Conservation (phyloP, 2,329 filamentous ascomycete species). For the Aspergillus costaricaensis region DNA sequence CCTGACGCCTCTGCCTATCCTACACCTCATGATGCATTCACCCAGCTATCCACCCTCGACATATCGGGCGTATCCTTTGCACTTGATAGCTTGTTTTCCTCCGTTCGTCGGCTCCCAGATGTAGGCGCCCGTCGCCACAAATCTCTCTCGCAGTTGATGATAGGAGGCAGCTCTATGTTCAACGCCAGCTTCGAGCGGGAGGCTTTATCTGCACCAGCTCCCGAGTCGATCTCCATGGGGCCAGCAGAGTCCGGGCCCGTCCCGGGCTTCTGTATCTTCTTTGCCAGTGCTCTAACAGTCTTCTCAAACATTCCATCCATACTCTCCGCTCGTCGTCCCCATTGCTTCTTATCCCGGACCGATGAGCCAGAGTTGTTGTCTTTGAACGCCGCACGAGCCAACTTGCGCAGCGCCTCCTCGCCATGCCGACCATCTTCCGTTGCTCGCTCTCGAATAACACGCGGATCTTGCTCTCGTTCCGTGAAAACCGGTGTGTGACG, state of each 20-base stretch:
- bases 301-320: slow-evolving; percentile 59
- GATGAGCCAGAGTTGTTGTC: slow-evolving; percentile 44
- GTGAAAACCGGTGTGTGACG: slow-evolving; percentile 61
- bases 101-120: slow-evolving; percentile 34
- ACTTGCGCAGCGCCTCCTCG: slow-evolving; percentile 64
- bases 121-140: slow-evolving; percentile 56
- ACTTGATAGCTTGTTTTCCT: slow-evolving; percentile 32
- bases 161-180: slow-evolving; percentile 48
- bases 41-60: slow-evolving; percentile 27
- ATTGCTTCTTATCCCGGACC: slow-evolving; percentile 43
- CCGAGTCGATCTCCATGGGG: slow-evolving; percentile 35
- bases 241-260: slow-evolving; percentile 26
- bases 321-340: slow-evolving; percentile 41
- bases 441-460: slow-evolving; percentile 62
- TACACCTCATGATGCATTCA: slow-evolving; percentile 24
- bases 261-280: slow-evolving; percentile 39
- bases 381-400: slow-evolving; percentile 54
- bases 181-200: slow-evolving; percentile 29
- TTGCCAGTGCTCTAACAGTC: slow-evolving; percentile 54
- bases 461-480: slow-evolving; percentile 60
- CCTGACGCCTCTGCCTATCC: slow-evolving; percentile 15
- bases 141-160: slow-evolving; percentile 63
- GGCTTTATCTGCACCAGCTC: slow-evolving; percentile 27
- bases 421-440: slow-evolving; percentile 67
- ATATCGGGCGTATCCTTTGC: slow-evolving; percentile 26